Base-by-base conservation (phyloP, 2,329 filamentous ascomycete genomes). In the Colletotrichum sp. region DNA sequence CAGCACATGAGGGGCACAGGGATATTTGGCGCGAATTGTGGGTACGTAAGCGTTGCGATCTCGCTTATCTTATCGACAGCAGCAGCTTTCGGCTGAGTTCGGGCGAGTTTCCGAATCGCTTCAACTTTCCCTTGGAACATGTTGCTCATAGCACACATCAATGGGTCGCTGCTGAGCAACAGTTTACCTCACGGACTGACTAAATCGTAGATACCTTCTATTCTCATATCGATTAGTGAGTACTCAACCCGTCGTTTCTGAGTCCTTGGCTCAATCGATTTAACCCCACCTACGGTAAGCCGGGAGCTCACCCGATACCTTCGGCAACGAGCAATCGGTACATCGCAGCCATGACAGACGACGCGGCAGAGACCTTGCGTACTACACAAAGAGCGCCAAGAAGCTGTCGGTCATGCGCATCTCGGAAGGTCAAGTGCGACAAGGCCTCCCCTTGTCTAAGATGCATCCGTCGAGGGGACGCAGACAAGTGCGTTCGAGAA, bases 391-490 rank as follows among this genome's bases (percentile, higher is more conserved):
- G 78, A 39, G 78, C 78, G 6, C 81, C 80, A 12, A 77, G 78
- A 4, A 80, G 77, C 62, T 81, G 81, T 64, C 57, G 68, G 10
- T 59, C 76, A 7, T 82, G 81, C 44, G 68, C 79, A 3, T 75
- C 77, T 10, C 80, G 80, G 67, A 80, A 80, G 67, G 79, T 81
- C 30, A 77, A 76, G 64, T 81, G 80, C 57, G 78, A 81, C 72
- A 82, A 82, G 62, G 68, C 44, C 4, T 73, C 79, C 4, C 80
- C 81, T 5, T 81, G 80, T 34, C 72, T 76, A 15, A 78, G 76
- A 6, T 81, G 80, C 66, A 77, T 81, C 63, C 71, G 76, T 10
- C 79, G 80, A 12, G 80, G 80, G 0, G 71, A 66, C 9, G 76
- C 69, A 24, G 44, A 64, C n/a, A 71, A 48, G 52, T 75, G 75